Evolutionary conservation across 192 early-diverging fungal species (phyloP).

Genomic region (Martensiomyces pterosporus): DNA sequence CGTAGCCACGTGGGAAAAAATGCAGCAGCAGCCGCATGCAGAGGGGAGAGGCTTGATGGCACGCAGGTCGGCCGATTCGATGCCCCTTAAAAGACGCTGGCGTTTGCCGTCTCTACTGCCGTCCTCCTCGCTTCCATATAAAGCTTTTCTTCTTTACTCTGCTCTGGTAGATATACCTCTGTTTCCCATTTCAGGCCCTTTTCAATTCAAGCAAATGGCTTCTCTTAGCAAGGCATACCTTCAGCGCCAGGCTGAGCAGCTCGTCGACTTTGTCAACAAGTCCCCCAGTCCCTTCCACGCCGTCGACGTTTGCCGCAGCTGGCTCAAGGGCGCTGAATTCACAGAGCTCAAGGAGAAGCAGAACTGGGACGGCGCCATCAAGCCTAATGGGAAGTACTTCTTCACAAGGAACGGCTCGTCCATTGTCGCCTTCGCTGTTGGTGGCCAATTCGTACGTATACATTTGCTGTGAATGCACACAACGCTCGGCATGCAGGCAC

Average conservation of each 20-base stretch:
- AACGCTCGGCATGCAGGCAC: background rate
- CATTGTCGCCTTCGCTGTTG: slow-evolving; percentile 90
- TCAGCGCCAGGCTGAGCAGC: slow-evolving; percentile 51
- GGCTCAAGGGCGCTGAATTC: slow-evolving; percentile 76
- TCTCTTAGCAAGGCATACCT: slow-evolving; percentile 45
- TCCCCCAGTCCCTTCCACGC: slow-evolving; percentile 96
- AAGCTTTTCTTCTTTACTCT: background rate
- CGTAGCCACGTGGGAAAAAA: no score
- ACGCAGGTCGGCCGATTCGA: no score
- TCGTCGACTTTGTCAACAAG: slow-evolving; percentile 87
- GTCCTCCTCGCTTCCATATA: no score
- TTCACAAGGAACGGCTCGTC: slow-evolving; percentile 91
- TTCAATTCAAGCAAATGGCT: slow-evolving; percentile 12
- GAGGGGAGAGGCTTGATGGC: no score
- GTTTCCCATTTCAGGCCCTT: background rate
- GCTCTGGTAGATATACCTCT: background rate
- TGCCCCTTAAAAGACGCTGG: no score
- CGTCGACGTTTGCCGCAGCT: slow-evolving; percentile 70
- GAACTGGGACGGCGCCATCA: slow-evolving; percentile 68
- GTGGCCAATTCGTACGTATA: slow-evolving; percentile 70
- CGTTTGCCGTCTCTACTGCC: no score
- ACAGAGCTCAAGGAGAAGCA: slow-evolving; percentile 86
- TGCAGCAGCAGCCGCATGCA: no score
- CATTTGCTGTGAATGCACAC: no score
- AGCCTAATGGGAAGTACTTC: slow-evolving; percentile 86